Base-by-base conservation (phyloP, 2,329 filamentous ascomycete species). In the Chalara sp. region DNA sequence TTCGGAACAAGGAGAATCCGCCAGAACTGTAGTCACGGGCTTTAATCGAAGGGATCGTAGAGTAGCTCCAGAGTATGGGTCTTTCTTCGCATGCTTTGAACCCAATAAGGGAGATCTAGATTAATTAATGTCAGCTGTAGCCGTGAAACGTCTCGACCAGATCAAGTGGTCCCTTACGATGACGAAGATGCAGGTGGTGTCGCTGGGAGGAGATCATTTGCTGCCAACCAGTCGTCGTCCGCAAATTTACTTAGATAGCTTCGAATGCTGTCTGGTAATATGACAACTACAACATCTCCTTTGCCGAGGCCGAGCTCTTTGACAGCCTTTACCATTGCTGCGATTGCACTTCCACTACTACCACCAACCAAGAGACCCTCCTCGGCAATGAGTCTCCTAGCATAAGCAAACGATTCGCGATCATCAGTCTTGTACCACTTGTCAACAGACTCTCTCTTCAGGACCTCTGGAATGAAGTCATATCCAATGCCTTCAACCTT, bases 401-500 rank as follows among this genome's bases (percentile, higher is more conserved):
- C 89, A 64, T 89, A 91, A 66, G 83, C 78, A 72, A 99, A 99
- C 2, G 91, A 91, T 66, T 96, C 87, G 54, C 81, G 80, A 65
- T 99, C 93, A 55, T 92, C 88, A 4, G 93, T 99, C 81, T 99
- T 99, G 75, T 96, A 97, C 93, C 93, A 99, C 65, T 86, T 87
- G 68, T 96, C 88, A 32, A 99, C 87, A 5, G 80, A 68, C 31
- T 83, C 70, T 64, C 86, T 89, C 58, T 93, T 84, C 50, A 99
- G 76, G 5, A 99, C 95, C 29, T 97, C 89, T 6, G 95, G 93
- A 53, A 99, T 87, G 68, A 99, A 99, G 68, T 99, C 93, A 68
- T 99, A 99, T 21, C 93, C 93, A 63, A 99, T 99, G 42, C 93
- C 93, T 73, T 99, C 93, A 1, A 99, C 93, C 74, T 99, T 97